Base-by-base conservation (phyloP, 257 asterid species). In the Striga asiatica region DNA sequence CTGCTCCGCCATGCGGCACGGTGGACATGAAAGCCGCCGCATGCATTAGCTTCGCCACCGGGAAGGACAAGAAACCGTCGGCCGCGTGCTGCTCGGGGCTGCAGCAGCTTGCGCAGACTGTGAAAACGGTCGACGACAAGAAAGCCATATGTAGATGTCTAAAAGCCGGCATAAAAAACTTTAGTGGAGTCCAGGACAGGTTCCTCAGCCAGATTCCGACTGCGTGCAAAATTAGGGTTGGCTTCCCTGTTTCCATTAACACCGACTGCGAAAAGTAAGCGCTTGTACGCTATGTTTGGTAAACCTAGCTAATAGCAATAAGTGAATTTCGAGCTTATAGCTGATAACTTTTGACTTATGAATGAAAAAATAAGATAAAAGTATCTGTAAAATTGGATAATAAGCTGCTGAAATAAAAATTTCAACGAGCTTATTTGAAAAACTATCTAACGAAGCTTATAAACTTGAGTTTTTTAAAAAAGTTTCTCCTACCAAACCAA, bases 101-200 rank as follows among this genome's bases (percentile, higher is more conserved):
- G 50, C 62, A 54, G 38, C 53, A 50, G 54, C 79, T 81, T 11
- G 80, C 75, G 23, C 56, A 41, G 19, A 47, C 38, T 2, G 83
- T 64, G 27, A 78, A 71, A 58, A 27, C 79, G 1, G 65, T 78
- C 4, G 75, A 78, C 18, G 83, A 74, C 67, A 76, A 76, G 75
- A 78, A 81, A 70, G 78, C 71, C 58, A 71, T 78, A 17, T 81
- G 91, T 63, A 54, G 73, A 51, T 81, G 91, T 78, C 91, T 81
- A 38, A 78, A 78, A 70, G 70, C 58, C 41, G 81, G 76, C 1
- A 77, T 74, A 24, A 76, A 65, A 71, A 78, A 60, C 66, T 76
- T 78, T 6, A 37, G 63, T 0, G 76, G 86, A 1, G 86, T 81
- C 25, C 79, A 81, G 63, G 86, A 78, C 68, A 62, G 13, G 73